Percentiles rank a stretch among this genome's conserved stretches.
Conservation (phyloP, 768 basidiomycete genomes). For the Russula lepida region DNA sequence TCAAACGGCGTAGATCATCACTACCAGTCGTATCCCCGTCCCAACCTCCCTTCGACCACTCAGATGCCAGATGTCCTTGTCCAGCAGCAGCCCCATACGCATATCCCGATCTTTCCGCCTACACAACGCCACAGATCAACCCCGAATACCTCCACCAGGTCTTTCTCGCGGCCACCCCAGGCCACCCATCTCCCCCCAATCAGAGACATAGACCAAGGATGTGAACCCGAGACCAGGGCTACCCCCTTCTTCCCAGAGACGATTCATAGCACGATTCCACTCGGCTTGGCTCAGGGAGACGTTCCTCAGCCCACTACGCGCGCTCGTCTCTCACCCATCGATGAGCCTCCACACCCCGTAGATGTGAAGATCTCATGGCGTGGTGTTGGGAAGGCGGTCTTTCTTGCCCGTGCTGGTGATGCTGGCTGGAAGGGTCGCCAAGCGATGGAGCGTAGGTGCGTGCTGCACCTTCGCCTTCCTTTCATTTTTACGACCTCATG, state of each 20-base stretch:
- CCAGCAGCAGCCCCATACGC: slow-evolving; percentile 38
- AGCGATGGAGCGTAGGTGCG: slow-evolving; percentile 57
- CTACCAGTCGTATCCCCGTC: slow-evolving; percentile 15
- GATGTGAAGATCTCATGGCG: slow-evolving; percentile 49
- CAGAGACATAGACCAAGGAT: slow-evolving; percentile 10
- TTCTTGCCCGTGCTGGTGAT: slow-evolving; percentile 66
- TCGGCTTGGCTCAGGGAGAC: slow-evolving; percentile 33
- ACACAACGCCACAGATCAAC: slow-evolving; percentile 24
- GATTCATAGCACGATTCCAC: slow-evolving; percentile 55
- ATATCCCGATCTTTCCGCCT: slow-evolving; percentile 31
- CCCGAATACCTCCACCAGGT: slow-evolving; percentile 34
- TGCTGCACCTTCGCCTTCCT: slow-evolving; percentile 13
- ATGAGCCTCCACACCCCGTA: slow-evolving; percentile 18
- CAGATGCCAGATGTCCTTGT: slow-evolving; percentile 34
- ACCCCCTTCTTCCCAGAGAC: slow-evolving; percentile 46
- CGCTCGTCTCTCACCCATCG: slow-evolving; percentile 15
- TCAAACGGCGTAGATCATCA: slow-evolving; percentile 22
- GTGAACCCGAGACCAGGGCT: slow-evolving; percentile 23
- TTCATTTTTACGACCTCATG: slow-evolving; percentile 10
- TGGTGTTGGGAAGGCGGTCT: slow-evolving; percentile 51
- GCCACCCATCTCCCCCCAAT: slow-evolving; percentile 4
- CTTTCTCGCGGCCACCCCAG: slow-evolving; percentile 28
- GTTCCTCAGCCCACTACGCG: slow-evolving; percentile 20
- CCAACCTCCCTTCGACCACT: slow-evolving; percentile 23
- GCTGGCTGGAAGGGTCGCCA: slow-evolving; percentile 68